Evolutionary conservation across 2,329 filamentous ascomycete genomes (phyloP).

Genomic region (Bipolaris victoriae): DNA sequence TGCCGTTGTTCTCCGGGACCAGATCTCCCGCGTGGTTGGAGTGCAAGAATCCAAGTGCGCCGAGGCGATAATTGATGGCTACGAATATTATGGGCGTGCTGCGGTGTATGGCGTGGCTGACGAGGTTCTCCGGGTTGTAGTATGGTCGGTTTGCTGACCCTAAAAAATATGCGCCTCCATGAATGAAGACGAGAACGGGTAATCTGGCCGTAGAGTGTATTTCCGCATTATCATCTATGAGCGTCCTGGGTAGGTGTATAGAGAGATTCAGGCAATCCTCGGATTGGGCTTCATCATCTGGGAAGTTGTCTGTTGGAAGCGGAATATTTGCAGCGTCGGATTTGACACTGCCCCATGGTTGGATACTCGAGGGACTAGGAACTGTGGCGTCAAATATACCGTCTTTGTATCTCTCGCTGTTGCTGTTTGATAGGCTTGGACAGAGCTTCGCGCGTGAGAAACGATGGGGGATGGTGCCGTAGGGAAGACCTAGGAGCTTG

Average conservation of each 20-base stretch:
- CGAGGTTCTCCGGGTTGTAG: conserved; percentile 49
- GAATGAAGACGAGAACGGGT: conserved; percentile 60
- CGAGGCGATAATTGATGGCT: conserved; percentile 33
- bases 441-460: conserved; percentile 21
- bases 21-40: conserved; percentile 49
- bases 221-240: conserved; percentile 42
- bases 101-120: conserved; percentile 12
- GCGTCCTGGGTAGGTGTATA: conserved; percentile 45
- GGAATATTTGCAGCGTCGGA: conserved; percentile 27
- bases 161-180: conserved; percentile 58
- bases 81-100: conserved; percentile 17
- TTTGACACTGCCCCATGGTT: conserved; percentile 23
- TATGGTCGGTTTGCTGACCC: conserved; percentile 60
- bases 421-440: not conserved
- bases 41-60: conserved; percentile 46
- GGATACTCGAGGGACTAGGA: conserved; percentile 20
- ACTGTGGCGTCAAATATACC: conserved; percentile 21
- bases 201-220: conserved; percentile 34
- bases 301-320: conserved; percentile 19
- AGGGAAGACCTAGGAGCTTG: conserved; percentile 20
- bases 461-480: conserved; percentile 19
- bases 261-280: conserved; percentile 57
- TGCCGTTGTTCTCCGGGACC: conserved; percentile 36
- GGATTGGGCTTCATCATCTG: conserved; percentile 23
- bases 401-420: conserved; percentile 1